These are phyloP conservation scores for Phytophthora ramorum DNA, from an alignment of 352 stramenopile species.

Conservation along the genomic window DNA sequence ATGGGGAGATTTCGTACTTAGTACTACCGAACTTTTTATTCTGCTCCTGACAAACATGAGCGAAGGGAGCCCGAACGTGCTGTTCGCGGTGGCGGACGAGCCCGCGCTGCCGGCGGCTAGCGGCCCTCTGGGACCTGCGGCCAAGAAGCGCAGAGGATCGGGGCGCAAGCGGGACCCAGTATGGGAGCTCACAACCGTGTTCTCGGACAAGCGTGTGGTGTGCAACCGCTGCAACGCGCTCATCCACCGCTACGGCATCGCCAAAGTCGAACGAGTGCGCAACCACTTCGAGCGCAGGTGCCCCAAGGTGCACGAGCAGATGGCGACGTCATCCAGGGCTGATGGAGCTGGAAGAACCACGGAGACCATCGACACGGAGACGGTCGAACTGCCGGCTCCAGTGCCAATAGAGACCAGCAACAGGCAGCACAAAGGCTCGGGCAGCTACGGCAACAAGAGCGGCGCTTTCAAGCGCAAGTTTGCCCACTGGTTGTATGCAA, in stretches of 20 bases:
- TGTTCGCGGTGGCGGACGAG: conserved; percentile 23
- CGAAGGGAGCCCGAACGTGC: conserved; percentile 19
- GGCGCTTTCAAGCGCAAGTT: conserved; percentile 69
- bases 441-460: conserved; percentile 55
- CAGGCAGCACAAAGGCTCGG: conserved; percentile 5
- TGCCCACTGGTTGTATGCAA: conserved; percentile 70
- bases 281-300: conserved; percentile 76
- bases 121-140: conserved; percentile 1
- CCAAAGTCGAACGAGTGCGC: conserved; percentile 78
- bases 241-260: conserved; percentile 72
- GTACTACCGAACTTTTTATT: too few species aligned
- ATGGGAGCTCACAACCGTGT: conserved; percentile 66
- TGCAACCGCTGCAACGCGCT: conserved; percentile 67
- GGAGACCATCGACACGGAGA: too few species aligned
- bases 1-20: too few species aligned
- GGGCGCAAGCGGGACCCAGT: conserved; percentile 62
- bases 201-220: conserved; percentile 63
- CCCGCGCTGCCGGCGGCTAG: neutral
- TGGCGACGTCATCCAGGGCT: conserved; percentile 4
- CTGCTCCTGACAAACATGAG: conserved; percentile 1
- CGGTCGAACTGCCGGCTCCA: neutral
- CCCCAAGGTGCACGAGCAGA: conserved; percentile 28
- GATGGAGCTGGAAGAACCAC: conserved; percentile 4
- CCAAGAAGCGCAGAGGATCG: conserved; percentile 44
- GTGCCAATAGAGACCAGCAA: neutral